These are phyloP conservation scores for Dioszegia crocea DNA, from an alignment of 768 basidiomycete species.

Conservation along the genomic window DNA sequence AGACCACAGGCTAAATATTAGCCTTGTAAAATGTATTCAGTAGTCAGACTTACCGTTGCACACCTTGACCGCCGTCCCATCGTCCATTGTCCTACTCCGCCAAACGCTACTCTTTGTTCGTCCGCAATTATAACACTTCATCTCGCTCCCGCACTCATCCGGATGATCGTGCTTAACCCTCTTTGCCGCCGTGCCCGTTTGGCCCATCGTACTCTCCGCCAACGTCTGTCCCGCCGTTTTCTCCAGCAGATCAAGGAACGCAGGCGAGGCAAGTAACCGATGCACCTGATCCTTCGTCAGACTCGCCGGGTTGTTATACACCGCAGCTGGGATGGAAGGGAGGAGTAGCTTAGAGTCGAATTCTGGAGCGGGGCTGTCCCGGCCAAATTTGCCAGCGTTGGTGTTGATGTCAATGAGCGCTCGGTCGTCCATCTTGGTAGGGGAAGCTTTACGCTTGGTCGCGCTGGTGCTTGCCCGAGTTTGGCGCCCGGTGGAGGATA, in stretches of 20 bases:
- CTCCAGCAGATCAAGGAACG: slow-evolving; percentile 36
- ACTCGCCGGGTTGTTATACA: slow-evolving; percentile 28
- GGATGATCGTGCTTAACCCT: slow-evolving; percentile 6
- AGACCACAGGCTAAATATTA: slow-evolving; percentile 41
- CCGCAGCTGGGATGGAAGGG: slow-evolving; percentile 29
- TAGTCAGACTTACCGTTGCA: slow-evolving; percentile 42
- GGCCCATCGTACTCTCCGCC: slow-evolving; percentile 2
- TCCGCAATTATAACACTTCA: slow-evolving; percentile 44
- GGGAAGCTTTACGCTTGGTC: slow-evolving; percentile 2
- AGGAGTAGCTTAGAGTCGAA: slow-evolving; percentile 18
- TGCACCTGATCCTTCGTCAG: slow-evolving; percentile 41
- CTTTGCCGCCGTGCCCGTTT: slow-evolving; percentile 6
- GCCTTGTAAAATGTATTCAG: not conserved
- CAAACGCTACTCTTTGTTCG: slow-evolving; percentile 44
- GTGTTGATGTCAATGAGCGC: not conserved
- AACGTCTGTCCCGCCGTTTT: slow-evolving; percentile 22
- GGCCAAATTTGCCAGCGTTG: not conserved
- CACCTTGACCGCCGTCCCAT: slow-evolving; percentile 34
- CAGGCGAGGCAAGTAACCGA: slow-evolving; percentile 30
- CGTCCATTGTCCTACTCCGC: slow-evolving; percentile 41
- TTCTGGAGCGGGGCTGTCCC: not conserved
- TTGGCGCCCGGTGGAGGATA: not conserved
- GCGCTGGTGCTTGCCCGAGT: not conserved
- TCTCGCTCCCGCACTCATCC: slow-evolving; percentile 3
- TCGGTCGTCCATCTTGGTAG: not conserved